A percentile compares a stretch with the other conserved stretches of the same genome.
Evolutionary conservation across 2,329 filamentous ascomycete species (phyloP).

Genomic region (Monilinia polystroma): DNA sequence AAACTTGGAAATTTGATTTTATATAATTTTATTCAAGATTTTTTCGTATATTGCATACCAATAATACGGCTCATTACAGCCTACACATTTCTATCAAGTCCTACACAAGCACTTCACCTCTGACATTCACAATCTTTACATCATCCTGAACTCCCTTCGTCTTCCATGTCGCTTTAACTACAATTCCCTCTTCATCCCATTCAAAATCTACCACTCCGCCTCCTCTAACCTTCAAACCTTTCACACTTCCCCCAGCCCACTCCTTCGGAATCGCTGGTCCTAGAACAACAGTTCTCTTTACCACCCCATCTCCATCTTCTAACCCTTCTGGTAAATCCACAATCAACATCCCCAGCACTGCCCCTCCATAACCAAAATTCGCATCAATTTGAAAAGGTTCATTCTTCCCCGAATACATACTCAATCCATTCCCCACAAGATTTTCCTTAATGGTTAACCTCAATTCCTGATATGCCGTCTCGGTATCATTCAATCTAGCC

Average conservation of each 20-base stretch:
- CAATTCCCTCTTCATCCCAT: constrained; percentile 41
- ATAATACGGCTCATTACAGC: not conserved
- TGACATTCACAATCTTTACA: constrained; percentile 6
- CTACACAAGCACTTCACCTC: not conserved
- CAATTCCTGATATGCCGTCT: constrained; percentile 49
- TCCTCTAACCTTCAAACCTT: constrained; percentile 47
- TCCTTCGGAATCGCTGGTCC: constrained; percentile 49
- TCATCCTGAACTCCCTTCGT: not conserved
- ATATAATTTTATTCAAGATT: too few relatives aligned
- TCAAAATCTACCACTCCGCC: constrained; percentile 46
- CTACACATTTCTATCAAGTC: not conserved
- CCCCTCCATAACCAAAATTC: constrained; percentile 54
- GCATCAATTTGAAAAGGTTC: constrained; percentile 59
- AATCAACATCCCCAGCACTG: constrained; percentile 52
- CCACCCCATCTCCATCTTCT: constrained; percentile 26
- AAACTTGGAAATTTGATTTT: too few relatives aligned
- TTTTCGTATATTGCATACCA: too few relatives aligned
- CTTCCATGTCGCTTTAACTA: not conserved
- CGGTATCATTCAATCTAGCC: constrained; percentile 54
- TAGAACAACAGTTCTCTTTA: constrained; percentile 41
- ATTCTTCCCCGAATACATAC: constrained; percentile 49
- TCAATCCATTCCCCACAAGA: constrained; percentile 51
- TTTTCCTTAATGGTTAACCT: constrained; percentile 51
- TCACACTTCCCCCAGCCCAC: constrained; percentile 48
- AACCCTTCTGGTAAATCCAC: constrained; percentile 47